Conservation (phyloP, 1,284 basidiomycete genomes). For the Coniferiporia sulphurascens region DNA sequence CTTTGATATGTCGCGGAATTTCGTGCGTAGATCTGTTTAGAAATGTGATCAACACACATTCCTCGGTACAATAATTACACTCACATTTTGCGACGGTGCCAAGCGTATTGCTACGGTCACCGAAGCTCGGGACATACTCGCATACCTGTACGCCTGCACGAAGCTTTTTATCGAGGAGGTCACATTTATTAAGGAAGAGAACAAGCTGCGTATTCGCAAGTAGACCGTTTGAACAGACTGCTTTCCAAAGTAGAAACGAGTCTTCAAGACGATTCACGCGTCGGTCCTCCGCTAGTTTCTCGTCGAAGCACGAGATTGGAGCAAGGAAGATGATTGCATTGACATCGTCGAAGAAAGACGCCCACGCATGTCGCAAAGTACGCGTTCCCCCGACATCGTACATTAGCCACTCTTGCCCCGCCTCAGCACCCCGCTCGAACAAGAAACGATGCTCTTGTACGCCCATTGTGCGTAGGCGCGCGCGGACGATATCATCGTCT, state of each 20-base stretch:
- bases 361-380: slow-evolving; percentile 56
- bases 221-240: slow-evolving; percentile 68
- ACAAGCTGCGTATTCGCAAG: slow-evolving; percentile 69
- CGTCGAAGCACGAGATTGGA: slow-evolving; percentile 36
- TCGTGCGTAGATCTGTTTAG: slow-evolving; percentile 58
- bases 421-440: slow-evolving; percentile 72
- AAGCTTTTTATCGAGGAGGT: slow-evolving; percentile 65
- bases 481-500: slow-evolving; percentile 44
- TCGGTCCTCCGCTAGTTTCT: slow-evolving; percentile 39
- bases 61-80: slow-evolving; percentile 16
- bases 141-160: slow-evolving; percentile 53
- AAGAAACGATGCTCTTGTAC: slow-evolving; percentile 68
- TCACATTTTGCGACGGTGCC: slow-evolving; percentile 68
- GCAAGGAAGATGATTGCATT: slow-evolving; percentile 32
- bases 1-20: slow-evolving; percentile 73
- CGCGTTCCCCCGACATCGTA: slow-evolving; percentile 76
- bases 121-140: slow-evolving; percentile 67
- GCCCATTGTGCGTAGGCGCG: slow-evolving; percentile 47
- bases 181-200: slow-evolving; percentile 78
- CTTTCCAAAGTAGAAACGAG: slow-evolving; percentile 75
- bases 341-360: slow-evolving; percentile 68
- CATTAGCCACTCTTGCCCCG: slow-evolving; percentile 73
- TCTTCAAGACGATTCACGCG: slow-evolving; percentile 48
- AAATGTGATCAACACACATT: not conserved
- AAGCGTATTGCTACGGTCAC: slow-evolving; percentile 65